Conservation (phyloP, 192 early-diverging fungal genomes). For the Haplosporangium gracile region DNA sequence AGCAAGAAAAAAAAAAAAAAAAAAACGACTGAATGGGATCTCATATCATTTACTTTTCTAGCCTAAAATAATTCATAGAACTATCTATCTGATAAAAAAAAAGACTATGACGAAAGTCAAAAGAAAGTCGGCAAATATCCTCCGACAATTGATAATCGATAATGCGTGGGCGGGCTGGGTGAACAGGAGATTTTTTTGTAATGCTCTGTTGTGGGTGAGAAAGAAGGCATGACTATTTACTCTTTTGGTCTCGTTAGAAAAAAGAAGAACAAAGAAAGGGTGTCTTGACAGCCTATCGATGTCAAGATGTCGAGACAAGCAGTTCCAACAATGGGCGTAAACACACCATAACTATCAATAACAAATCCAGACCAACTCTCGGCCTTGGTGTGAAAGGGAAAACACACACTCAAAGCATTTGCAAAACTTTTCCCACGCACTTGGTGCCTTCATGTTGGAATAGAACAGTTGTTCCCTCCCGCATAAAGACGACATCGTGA, state of each 20-base stretch:
- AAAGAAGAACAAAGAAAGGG: background rate
- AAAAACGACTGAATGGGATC: background rate
- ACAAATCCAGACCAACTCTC: background rate
- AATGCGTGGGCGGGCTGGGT: background rate
- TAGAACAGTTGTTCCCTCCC: slow-evolving; percentile 68
- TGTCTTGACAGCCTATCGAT: background rate
- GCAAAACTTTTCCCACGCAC: slow-evolving; percentile 76
- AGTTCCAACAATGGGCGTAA: background rate
- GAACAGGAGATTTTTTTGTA: background rate
- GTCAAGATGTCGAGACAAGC: background rate
- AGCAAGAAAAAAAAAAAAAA: background rate
- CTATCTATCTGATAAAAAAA: background rate
- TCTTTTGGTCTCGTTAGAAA: too few relatives aligned
- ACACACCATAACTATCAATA: background rate
- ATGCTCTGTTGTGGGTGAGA: background rate
- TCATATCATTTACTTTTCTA: background rate
- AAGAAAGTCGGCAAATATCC: background rate
- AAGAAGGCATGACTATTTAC: background rate
- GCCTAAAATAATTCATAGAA: background rate
- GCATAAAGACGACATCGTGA: slow-evolving; percentile 72
- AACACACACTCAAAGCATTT: slow-evolving; percentile 29
- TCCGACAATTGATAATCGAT: background rate
- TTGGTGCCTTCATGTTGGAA: slow-evolving; percentile 75
- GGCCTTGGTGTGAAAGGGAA: background rate
- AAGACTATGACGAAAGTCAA: background rate